Evolutionary conservation across 202 grass and related monocot species (phyloP), one percentile per base, ranked within the genome.

Genomic region (Schoenoplectus tabernaemontani): DNA sequence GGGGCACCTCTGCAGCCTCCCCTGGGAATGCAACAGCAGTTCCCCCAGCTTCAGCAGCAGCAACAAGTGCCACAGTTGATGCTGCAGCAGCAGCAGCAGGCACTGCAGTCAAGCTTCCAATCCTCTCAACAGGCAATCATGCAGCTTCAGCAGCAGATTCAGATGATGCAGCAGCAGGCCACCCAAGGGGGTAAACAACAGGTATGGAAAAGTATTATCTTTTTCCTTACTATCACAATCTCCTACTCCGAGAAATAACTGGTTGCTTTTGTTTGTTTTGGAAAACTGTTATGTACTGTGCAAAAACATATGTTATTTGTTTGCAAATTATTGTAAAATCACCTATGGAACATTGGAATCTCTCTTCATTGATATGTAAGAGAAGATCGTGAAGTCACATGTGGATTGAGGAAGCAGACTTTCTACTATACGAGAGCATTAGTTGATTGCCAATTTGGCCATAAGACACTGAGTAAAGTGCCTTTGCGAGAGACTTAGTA

Each of bases 111-210:
- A 51, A 99, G 90, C 77, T 96, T 92, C 83, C 96, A 99, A 38
- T 99, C 96, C 61, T 96, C 96, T 67, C 96, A 99, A 84, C 92
- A 99, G 42, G 92, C 96, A 0, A 99, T 96, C 90, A 88, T 88
- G 76, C 96, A 99, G 80, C 83, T 99, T 64, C 96, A 99, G 76
- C 96, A 96, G 70, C 92, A 99, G 66, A 83, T 99, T 48, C 96
- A 96, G 67, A 82, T 89, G 78, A 96, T 99, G 90, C 91, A 99
- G 66, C 95, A 93, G 26, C 89, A 87, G 32, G 61, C 81, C 47
- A 66, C 84, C 67, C 87, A 92, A 28, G 82, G 86, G 42, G 22
- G 64, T 81, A 88, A 97, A 83, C 86, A 89, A 67, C 96, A 96
- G 90, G 96, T 93, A 91, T 83, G 32, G 38, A 47, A 7, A 75